phyloP scores from a whole-genome alignment of 148 eudicot genomes.

The Camellia sinensis region DNA sequence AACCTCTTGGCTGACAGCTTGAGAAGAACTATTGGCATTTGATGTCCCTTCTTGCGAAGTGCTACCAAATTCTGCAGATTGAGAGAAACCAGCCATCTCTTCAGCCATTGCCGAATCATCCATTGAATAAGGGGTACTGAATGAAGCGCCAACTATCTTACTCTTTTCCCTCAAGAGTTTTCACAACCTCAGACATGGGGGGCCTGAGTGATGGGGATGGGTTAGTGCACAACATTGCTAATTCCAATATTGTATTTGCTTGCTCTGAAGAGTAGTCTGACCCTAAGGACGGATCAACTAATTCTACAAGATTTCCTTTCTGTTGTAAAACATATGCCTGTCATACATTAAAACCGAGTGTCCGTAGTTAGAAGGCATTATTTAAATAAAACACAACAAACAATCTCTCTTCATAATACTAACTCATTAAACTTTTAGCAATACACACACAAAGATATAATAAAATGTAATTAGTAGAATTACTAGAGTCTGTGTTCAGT shows the following conservation, averaged over 20 bases:
- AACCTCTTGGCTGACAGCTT: background rate
- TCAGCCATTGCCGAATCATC: background rate
- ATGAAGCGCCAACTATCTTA: too few species aligned
- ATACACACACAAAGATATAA: too few species aligned
- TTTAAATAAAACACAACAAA: background rate
- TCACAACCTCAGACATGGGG: slow-evolving; percentile 18
- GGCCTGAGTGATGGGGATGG: slow-evolving; percentile 23
- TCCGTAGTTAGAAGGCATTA: background rate
- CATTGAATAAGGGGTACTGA: background rate
- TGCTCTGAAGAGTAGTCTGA: slow-evolving; percentile 10
- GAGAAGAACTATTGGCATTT: background rate
- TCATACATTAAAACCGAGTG: background rate
- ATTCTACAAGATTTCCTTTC: slow-evolving; percentile 4
- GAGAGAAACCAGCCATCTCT: background rate
- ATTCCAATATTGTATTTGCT: slow-evolving; percentile 20
- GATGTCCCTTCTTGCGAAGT: background rate
- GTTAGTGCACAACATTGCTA: slow-evolving; percentile 24
- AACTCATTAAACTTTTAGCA: background rate
- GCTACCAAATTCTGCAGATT: background rate
- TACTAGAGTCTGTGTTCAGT: background rate
- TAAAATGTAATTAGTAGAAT: background rate
- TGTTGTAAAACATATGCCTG: slow-evolving; percentile 22
- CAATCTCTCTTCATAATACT: background rate
- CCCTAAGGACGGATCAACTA: slow-evolving; percentile 16
- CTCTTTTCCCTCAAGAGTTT: background rate